Evolutionary conservation across 345 rosid genomes (phyloP), one percentile per base, ranked within the genome.

Genomic region (Excoecaria cochinchinensis): DNA sequence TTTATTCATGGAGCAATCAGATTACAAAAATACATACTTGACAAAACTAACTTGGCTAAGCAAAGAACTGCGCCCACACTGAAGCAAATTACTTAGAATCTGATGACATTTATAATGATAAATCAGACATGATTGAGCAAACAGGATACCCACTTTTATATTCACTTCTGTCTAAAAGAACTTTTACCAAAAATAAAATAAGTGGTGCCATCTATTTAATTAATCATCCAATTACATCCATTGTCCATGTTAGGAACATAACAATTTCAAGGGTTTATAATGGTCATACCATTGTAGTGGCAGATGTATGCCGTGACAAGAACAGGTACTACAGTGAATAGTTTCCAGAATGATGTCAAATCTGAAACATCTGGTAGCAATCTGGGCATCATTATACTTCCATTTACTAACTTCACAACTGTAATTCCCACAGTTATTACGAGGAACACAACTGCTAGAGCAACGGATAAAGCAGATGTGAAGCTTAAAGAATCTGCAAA

Each of bases 301-400:
- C 98, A 93, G 74, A 93, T 90, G 70, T 72, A 93, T 36, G 99
- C 97, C 50, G 92, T 93, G 83, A 93, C 97, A 69, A 95, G 90
- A 74, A 95, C 92, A 4, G 98, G 99, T 65, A 88, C 97, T 13
- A 87, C 91, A 0, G 98, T 95, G 88, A 95, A 95, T 84, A 95
- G 86, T 22, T 84, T 90, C 89, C 90, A 87, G 77, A 90, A 79
- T 15, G 99, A 95, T 36, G 91, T 40, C 82, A 91, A 25, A 84
- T 93, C 90, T 19, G 90, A 77, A 61, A 95, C 72, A 75, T 87
- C 79, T 7, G 99, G 99, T 39, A 95, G 78, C 74, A 91, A 81
- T 81, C 88, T 95, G 11, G 98, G 99, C 96, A 87, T 87, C 83
- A 76, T 74, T 76, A 93, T 67, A 12, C 90, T 89, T 75, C 90